phyloP scores from a whole-genome alignment of 208 protist genomes.

The Trypanosoma melophagium region DNA sequence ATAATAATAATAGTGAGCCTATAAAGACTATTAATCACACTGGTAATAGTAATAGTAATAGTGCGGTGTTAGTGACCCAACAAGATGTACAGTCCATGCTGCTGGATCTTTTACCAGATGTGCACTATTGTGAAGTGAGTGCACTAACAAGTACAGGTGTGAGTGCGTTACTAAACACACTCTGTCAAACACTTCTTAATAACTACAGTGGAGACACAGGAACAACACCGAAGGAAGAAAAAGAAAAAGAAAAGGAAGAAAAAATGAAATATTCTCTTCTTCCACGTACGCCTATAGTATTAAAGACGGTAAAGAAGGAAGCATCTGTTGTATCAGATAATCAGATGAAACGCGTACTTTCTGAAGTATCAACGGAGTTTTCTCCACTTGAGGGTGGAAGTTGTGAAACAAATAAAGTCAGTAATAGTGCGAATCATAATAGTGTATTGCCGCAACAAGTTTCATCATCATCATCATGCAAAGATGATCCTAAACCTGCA shows the following conservation, averaged over 20 bases:
- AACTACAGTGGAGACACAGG: background rate
- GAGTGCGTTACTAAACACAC: conserved; percentile 24
- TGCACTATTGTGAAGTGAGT: conserved; percentile 62
- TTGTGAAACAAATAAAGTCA: background rate
- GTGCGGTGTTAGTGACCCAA: background rate
- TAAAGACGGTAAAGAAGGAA: background rate
- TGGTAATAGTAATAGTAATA: background rate
- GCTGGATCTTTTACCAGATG: conserved; percentile 36
- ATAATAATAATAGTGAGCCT: conserved; percentile 1
- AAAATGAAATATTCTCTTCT: background rate
- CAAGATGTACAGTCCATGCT: conserved; percentile 32
- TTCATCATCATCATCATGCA: too few species aligned
- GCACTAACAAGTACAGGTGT: conserved; percentile 33
- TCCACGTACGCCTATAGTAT: background rate
- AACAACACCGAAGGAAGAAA: background rate
- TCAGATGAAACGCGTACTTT: background rate
- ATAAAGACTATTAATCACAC: background rate
- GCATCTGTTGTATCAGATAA: background rate
- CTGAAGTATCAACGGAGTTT: background rate
- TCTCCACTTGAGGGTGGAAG: conserved; percentile 54
- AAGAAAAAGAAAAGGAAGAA: background rate
- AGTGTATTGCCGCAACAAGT: background rate
- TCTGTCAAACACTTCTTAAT: conserved; percentile 35
- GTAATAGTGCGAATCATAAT: background rate
- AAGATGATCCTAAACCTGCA: background rate